Evolutionary conservation across 768 basidiomycete species (phyloP), one percentile per base, ranked within the genome.

Genomic region (Agrocybe chaxingu): DNA sequence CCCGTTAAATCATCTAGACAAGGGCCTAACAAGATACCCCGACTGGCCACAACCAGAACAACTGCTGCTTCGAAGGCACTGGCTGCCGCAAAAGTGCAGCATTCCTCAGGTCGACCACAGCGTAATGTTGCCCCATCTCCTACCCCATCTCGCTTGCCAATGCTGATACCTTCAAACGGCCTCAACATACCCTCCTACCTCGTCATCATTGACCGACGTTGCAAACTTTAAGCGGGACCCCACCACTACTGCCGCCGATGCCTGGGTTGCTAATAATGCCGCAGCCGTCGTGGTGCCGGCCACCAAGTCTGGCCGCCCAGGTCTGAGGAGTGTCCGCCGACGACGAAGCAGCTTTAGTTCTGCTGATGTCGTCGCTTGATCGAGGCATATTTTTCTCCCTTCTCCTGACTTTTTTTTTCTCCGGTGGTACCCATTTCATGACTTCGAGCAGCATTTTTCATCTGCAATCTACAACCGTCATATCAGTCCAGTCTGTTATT

Each of bases 291-390:
- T 92, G 36, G 80, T 83, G 10, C 84, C 87, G 13, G 80, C 79
- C 11, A 79, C 82, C 35, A 92, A 88, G 65, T 76, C 82, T 1
- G 84, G 80, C 55, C 81, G 89, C 35, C 91, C 91, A 7, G 82
- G 84, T 1, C 69, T 91, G 53, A 77, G 91, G 46, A 85, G 74
- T 38, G 80, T 90, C 44, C 77, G 89, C 56, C 78, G 89, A 54
- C 73, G 91, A 62, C 75, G 91, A 52, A 92, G 91, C 62, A 93
- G 92, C 60, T 93, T 93, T 67, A 92, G 92, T 63, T 76, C 85
- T 49, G 90, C 87, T 3, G 91, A 93, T 64, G 85, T 92, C 16
- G 81, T 92, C 53, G 89, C 87, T 60, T 92, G 72, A 68, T 31
- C 12, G 3, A 41, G 13, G 48, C 49, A 33, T 47, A 46, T 54